Base-by-base conservation (phyloP, 176 grass and related monocot genomes). In the Panicum miliaceum region DNA sequence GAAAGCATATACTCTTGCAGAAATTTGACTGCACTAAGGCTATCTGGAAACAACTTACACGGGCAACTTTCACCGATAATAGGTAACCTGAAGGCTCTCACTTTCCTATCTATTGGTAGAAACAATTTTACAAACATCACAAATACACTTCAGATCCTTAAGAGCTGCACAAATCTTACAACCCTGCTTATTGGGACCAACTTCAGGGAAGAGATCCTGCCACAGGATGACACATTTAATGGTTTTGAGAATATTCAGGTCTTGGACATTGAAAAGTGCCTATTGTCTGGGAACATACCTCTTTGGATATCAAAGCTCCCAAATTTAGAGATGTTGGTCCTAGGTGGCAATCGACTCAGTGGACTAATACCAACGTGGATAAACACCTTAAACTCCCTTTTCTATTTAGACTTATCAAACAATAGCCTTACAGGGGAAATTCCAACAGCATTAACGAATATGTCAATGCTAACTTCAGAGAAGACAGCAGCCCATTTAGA, bases 1-100 rank as follows among this genome's bases (percentile, higher is more conserved):
- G 78, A 86, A 12, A 92, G 73, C 26, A 79, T 92, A 1, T 92
- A 92, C 61, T 82, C 72, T 0, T 92, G 82, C 29, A 79, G 0
- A 13, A 83, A 76, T 11, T 3, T 92, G 1, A 86, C 4, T 13
- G 57, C 83, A 2, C 22, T 89, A 0, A 15, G 83, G 0, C 5
- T 92, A 1, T 62, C 86, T 0, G 0, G 0, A 0, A 89, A 92
- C 10, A 6, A 69, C 0, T 64, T 89, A 0, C 3, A 58, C 0
- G 90, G 90, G 0, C 13, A 86, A 10, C 0, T 92, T 0, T 86
- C 83, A 37, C 0, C 16, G 0, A 2, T 25, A 59, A 40, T 92
- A 5, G 26, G 23, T 0, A 54, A 80, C 42, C 45, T 89, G 12
- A 75, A 70, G 16, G n/a, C 13, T 7, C 86, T 92, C 19, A 18